These are phyloP conservation scores for Mycena rebaudengoi DNA, from an alignment of 768 basidiomycete species.

Conservation along the genomic window DNA sequence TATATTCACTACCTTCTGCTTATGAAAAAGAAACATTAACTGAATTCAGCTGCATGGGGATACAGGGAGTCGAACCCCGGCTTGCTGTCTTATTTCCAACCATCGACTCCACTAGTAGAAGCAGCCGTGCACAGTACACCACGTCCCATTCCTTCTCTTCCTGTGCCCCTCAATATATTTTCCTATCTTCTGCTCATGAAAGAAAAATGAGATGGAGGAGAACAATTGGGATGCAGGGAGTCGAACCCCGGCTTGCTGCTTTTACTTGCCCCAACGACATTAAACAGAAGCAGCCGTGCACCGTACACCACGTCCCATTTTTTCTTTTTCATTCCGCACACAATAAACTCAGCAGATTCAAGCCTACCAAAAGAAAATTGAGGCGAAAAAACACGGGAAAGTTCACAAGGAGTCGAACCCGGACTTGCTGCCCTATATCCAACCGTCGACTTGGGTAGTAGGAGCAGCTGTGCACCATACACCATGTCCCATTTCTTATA, in stretches of 20 bases:
- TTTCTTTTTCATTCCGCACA: neutral
- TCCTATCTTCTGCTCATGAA: too few relatives aligned
- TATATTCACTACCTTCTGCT: too few relatives aligned
- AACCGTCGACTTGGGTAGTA: neutral
- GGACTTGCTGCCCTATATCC: neutral
- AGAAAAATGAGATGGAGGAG: too few relatives aligned
- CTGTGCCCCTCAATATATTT: neutral
- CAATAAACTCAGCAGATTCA: too few relatives aligned
- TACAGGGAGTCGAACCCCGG: neutral
- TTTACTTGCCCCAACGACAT: neutral
- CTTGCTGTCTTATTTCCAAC: neutral
- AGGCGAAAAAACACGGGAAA: neutral
- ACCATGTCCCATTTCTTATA: neutral
- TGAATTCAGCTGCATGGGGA: neutral
- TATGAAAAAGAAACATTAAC: neutral
- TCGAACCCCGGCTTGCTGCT: slow-evolving; percentile 6
- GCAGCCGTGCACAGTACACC: neutral
- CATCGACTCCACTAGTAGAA: neutral
- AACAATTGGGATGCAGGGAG: neutral
- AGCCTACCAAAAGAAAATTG: too few relatives aligned
- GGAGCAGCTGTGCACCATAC: neutral
- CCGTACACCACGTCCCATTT: neutral
- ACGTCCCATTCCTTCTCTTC: neutral
- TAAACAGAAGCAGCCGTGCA: neutral
- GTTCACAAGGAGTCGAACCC: neutral